Conservation (phyloP, 805 yeast genomes). For the Metschnikowia cerradonensis region DNA sequence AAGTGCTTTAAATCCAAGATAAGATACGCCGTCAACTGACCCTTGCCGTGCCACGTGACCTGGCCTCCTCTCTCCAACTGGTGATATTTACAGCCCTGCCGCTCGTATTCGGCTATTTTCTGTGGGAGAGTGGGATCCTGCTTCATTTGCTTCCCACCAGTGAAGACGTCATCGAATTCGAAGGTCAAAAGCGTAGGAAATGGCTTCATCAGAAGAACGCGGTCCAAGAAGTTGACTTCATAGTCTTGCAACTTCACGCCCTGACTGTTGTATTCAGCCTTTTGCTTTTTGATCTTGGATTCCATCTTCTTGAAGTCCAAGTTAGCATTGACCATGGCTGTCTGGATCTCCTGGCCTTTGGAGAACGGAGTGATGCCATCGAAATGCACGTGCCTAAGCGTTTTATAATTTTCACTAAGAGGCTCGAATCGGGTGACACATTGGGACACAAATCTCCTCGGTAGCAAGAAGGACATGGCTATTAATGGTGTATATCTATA, state of each 20-base stretch:
- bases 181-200: slow-evolving; percentile 72
- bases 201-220: slow-evolving; percentile 45
- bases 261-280: slow-evolving; percentile 35
- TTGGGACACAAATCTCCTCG: slow-evolving; percentile 12
- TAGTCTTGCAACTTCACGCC: slow-evolving; percentile 42
- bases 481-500: too few species aligned
- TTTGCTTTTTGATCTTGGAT: slow-evolving; percentile 42
- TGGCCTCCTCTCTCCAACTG: slow-evolving; percentile 93
- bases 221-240: slow-evolving; percentile 43
- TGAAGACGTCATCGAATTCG: slow-evolving; percentile 81
- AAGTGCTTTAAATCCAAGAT: slow-evolving; percentile 61
- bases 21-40: slow-evolving; percentile 85
- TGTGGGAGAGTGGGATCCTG: slow-evolving; percentile 38
- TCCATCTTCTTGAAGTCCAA: slow-evolving; percentile 54
- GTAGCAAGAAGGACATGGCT: slow-evolving; percentile 1
- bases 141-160: slow-evolving; percentile 85
- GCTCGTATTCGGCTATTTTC: slow-evolving; percentile 25
- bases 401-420: slow-evolving; percentile 29
- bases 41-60: slow-evolving; percentile 94
- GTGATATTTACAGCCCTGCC: slow-evolving; percentile 55
- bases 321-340: slow-evolving; percentile 50
- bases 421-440: slow-evolving; percentile 27
- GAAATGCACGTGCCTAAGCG: slow-evolving; percentile 40
- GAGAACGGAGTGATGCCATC: slow-evolving; percentile 37
- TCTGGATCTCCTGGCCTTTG: slow-evolving; percentile 55